phyloP scores from a whole-genome alignment of 2,329 filamentous ascomycete genomes.

The Paecilomyces niveus region DNA sequence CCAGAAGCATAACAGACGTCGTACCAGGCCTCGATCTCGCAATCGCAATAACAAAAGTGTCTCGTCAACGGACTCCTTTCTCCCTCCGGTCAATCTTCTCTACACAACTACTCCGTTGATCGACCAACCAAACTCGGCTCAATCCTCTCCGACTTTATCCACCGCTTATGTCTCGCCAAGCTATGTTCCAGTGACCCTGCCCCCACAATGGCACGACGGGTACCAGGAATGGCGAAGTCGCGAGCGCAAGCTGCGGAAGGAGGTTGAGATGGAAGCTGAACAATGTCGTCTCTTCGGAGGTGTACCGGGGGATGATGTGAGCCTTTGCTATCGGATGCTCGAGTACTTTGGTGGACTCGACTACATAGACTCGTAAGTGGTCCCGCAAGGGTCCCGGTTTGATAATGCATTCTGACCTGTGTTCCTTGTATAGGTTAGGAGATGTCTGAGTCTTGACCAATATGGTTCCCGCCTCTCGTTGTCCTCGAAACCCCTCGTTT shows the following conservation, averaged over 20 bases:
- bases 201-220: constrained; percentile 37
- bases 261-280: constrained; percentile 29
- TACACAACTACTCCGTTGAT: constrained; percentile 10
- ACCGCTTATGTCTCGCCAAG: constrained; percentile 17
- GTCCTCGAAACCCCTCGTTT: background rate
- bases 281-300: constrained; percentile 41
- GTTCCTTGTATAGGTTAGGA: background rate
- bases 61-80: constrained; percentile 1
- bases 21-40: constrained; percentile 35
- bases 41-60: constrained; percentile 17
- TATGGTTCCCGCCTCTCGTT: background rate
- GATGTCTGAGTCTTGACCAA: background rate
- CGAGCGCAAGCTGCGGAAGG: constrained; percentile 22
- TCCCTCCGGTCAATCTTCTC: constrained; percentile 15
- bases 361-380: constrained; percentile 38
- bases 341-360: constrained; percentile 44
- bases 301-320: constrained; percentile 36
- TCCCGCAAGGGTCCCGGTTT: background rate
- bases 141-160: constrained; percentile 10
- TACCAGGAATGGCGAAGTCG: constrained; percentile 33
- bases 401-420: background rate
- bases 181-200: constrained; percentile 20
- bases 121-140: constrained; percentile 8
- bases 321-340: constrained; percentile 42
- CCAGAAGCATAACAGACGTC: constrained; percentile 41